Evolutionary conservation across 2,329 filamentous ascomycete species (phyloP).

Genomic region (Diplodia seriata): DNA sequence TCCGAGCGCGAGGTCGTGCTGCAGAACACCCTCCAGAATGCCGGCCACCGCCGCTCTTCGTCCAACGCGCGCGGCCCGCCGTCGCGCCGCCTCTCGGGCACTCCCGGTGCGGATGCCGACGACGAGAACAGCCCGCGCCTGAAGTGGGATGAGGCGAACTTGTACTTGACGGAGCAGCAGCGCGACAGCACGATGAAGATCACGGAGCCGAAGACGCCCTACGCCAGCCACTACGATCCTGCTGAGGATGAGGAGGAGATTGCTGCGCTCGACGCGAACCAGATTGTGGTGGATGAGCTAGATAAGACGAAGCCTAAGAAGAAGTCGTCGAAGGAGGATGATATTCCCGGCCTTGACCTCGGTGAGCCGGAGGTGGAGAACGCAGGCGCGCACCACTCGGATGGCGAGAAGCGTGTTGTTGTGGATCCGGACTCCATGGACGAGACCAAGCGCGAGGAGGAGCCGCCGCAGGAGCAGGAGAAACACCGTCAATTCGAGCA

Average conservation of each 20-base stretch:
- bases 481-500: slow-evolving; percentile 93
- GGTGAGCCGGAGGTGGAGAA: slow-evolving; percentile 77
- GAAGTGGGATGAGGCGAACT: slow-evolving; percentile 98
- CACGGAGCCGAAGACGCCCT: slow-evolving; percentile 96
- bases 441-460: slow-evolving; percentile 43
- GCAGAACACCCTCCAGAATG: slow-evolving; percentile 93
- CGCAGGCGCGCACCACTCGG: slow-evolving; percentile 40
- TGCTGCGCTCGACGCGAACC: slow-evolving; percentile 70
- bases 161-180: slow-evolving; percentile 96
- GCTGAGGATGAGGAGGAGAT: slow-evolving; percentile 82
- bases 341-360: slow-evolving; percentile 90
- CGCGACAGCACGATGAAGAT: slow-evolving; percentile 98
- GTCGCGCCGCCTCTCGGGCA: slow-evolving; percentile 74
- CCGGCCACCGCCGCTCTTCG: slow-evolving; percentile 83
- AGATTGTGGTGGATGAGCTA: slow-evolving; percentile 72
- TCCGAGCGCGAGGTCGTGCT: slow-evolving; percentile 88
- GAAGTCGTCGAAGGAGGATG: slow-evolving; percentile 64
- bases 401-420: slow-evolving; percentile 77
- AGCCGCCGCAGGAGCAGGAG: slow-evolving; percentile 71
- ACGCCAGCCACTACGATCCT: slow-evolving; percentile 90
- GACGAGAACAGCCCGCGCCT: slow-evolving; percentile 74
- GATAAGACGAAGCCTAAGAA: slow-evolving; percentile 60
- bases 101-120: slow-evolving; percentile 59
- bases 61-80: slow-evolving; percentile 71
- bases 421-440: slow-evolving; percentile 64